phyloP scores from a whole-genome alignment of 495 filamentous ascomycete genomes.

The Cudoniella acicularis region DNA sequence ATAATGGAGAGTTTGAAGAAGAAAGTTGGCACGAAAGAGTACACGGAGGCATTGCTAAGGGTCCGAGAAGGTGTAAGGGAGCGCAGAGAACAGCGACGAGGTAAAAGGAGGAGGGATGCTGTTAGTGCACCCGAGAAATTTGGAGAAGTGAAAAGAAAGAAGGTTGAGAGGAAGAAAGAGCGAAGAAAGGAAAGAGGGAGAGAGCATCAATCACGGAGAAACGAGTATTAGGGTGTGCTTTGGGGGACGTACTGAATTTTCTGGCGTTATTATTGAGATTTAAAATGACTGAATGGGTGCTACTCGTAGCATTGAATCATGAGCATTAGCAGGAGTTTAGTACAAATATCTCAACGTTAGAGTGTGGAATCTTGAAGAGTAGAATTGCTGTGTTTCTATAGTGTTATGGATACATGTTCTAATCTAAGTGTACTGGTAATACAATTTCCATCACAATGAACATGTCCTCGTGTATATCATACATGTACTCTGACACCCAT shows the following conservation, averaged over 20 bases:
- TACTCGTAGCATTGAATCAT: neutral
- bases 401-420: neutral
- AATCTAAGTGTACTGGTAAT: neutral
- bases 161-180: constrained; percentile 79
- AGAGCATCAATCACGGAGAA: constrained; percentile 66
- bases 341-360: neutral
- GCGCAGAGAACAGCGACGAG: constrained; percentile 66
- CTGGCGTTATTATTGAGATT: neutral
- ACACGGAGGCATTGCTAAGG: constrained; percentile 60
- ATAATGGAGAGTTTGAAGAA: constrained; percentile 72
- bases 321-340: neutral
- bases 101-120: constrained; percentile 82
- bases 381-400: neutral
- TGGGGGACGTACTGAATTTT: neutral
- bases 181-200: constrained; percentile 71
- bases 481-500: too few species aligned
- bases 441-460: too few species aligned
- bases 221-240: constrained; percentile 39
- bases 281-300: neutral
- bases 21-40: constrained; percentile 78
- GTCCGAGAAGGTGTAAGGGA: constrained; percentile 66
- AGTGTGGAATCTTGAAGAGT: neutral
- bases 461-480: too few species aligned
- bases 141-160: constrained; percentile 76
- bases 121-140: constrained; percentile 75